Evolutionary conservation across 2,329 filamentous ascomycete species (phyloP).

Genomic region (Trichoderma sp.): DNA sequence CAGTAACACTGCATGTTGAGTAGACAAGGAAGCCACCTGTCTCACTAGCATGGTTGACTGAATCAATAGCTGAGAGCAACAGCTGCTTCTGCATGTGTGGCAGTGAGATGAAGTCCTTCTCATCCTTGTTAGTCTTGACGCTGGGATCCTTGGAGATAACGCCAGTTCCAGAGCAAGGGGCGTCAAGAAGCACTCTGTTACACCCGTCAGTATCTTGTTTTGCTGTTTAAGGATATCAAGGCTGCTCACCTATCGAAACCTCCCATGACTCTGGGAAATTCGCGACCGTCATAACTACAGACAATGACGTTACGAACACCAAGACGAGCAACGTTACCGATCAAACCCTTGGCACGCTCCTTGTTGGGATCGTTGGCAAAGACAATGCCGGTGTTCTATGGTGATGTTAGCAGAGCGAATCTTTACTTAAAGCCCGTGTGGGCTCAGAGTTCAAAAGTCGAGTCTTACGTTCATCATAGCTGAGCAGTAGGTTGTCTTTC

Average conservation of each 20-base stretch:
- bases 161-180: constrained; percentile 92
- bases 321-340: constrained; percentile 94
- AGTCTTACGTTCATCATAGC: constrained; percentile 48
- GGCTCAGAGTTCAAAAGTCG: background rate
- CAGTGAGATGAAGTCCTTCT: constrained; percentile 88
- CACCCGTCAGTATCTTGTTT: background rate
- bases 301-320: constrained; percentile 93
- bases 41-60: constrained; percentile 84
- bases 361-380: constrained; percentile 98
- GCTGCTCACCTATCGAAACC: constrained; percentile 73
- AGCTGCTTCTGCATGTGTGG: constrained; percentile 95
- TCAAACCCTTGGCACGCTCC: constrained; percentile 88
- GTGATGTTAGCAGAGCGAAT: background rate
- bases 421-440: constrained; percentile 45
- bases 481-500: constrained; percentile 58
- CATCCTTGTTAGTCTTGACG: constrained; percentile 98
- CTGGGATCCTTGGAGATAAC: constrained; percentile 96
- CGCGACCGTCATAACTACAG: constrained; percentile 90
- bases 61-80: constrained; percentile 89
- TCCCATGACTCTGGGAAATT: constrained; percentile 91
- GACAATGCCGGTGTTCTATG: constrained; percentile 92
- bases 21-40: constrained; percentile 95
- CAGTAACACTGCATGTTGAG: constrained; percentile 90
- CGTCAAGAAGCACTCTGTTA: constrained; percentile 75
- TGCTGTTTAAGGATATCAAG: background rate